A percentile compares a stretch with the other conserved stretches of the same genome.
Conservation (phyloP, 2,329 filamentous ascomycete genomes). For the Raffaelea deltoideospora region DNA sequence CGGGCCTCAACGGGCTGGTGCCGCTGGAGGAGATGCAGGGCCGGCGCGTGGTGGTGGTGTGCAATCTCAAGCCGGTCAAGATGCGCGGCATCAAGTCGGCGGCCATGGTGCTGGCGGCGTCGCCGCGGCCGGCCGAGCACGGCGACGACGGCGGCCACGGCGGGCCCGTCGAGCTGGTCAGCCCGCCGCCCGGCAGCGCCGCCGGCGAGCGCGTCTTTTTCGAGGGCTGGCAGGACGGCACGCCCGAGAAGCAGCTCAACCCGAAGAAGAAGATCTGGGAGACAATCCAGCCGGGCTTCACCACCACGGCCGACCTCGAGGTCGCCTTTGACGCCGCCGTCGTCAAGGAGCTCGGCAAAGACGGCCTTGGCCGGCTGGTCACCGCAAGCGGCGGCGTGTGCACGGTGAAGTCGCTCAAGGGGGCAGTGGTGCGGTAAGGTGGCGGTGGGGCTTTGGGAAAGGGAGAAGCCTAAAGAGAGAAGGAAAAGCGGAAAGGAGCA, state of each 20-base stretch:
- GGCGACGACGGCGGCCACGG: constrained; percentile 77
- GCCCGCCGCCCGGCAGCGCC: constrained; percentile 59
- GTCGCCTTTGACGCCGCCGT: constrained; percentile 72
- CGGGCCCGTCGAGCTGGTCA: constrained; percentile 83
- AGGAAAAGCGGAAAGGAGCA: too few relatives aligned
- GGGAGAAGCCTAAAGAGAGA: too few relatives aligned
- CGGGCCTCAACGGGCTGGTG: constrained; percentile 82
- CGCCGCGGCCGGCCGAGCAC: constrained; percentile 64
- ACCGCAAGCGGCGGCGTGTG: constrained; percentile 68
- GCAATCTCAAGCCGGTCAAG: constrained; percentile 97
- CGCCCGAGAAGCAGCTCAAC: constrained; percentile 87
- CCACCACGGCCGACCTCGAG: constrained; percentile 64
- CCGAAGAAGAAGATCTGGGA: constrained; percentile 99
- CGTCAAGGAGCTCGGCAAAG: constrained; percentile 62
- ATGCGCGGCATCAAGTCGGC: constrained; percentile 75
- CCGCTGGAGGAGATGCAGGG: constrained; percentile 94
- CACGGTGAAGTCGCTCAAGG: constrained; percentile 66
- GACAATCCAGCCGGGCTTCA: constrained; percentile 89
- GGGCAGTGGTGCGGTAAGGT: constrained; percentile 64
- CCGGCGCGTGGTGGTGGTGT: constrained; percentile 87
- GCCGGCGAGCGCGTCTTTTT: constrained; percentile 86
- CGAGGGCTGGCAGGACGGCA: constrained; percentile 83
- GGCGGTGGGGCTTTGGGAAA: too few relatives aligned
- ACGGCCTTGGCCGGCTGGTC: constrained; percentile 52
- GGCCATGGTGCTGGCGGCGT: constrained; percentile 91